Base-by-base conservation (phyloP, 148 eudicot genomes). In the Vaccinium vitisidaea region DNA sequence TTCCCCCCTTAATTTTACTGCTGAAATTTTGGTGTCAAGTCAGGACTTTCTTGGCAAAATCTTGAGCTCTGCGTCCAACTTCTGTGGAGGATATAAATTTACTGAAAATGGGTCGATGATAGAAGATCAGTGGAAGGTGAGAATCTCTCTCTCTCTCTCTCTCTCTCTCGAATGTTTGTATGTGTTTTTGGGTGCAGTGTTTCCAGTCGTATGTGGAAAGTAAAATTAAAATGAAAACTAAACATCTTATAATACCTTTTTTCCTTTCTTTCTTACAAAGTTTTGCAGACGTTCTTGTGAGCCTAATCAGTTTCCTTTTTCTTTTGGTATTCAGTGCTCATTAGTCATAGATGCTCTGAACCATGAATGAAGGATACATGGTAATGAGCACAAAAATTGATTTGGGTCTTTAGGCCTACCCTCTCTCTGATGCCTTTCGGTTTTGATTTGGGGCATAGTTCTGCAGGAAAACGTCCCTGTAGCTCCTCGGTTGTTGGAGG, bases 101-200 rank as follows among this genome's bases (percentile, higher is more conserved):
- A 8, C 69, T 73, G 69, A 55, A 74, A 36, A 73, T 74, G 65
- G 84, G 79, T 83, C 67, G 79, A 36, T n/a, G 67, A 39, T 74
- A 73, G 80, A 83, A 73, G 84, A 83, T 55, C 79, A 32, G 21
- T 36, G 3, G 61, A 74, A 73, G 79, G 80, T 83, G 12, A 2
- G 50, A 36, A 3, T 54, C 43, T 74, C 55, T 30, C 63, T 16
- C 70, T 32, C 39, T 32, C 39, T 23, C 19, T 32, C 73, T 59
- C 73, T 59, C 53, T 80, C 71, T 43, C 32, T 39, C 23, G 56
- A 58, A 4, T n/a, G 54, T 11, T 77, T 27, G n/a, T 54, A 21
- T 79, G 46, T 79, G 63, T 79, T 54, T 54, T 3, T n/a, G 46
- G 6, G 65, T 21, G 27, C 13, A 6, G 81, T 58, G n/a, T 79